Conservation (phyloP, 140 eudicot species). For the Stevia rebaudiana region DNA sequence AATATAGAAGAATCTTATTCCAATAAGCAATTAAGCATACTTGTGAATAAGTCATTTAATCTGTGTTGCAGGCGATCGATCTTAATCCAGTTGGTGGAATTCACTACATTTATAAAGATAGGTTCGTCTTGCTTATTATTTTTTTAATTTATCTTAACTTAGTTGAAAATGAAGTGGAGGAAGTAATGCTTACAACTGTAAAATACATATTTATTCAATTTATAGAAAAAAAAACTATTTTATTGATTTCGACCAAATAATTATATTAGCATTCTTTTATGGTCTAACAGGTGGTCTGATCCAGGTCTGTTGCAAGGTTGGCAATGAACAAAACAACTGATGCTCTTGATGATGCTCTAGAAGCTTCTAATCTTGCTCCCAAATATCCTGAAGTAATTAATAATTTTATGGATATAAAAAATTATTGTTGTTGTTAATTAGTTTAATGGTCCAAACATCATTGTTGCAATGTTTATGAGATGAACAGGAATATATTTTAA, state of each 20-base stretch:
- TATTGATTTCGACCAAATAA: constrained; percentile 8
- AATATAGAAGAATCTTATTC: not conserved
- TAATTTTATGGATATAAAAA: not conserved
- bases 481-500: not conserved
- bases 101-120: constrained; percentile 50
- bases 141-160: not conserved
- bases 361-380: constrained; percentile 61
- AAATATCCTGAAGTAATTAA: constrained; percentile 42
- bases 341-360: constrained; percentile 79
- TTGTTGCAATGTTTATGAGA: not conserved
- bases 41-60: constrained; percentile 2
- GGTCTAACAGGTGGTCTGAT: constrained; percentile 33
- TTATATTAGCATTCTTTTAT: constrained; percentile 16
- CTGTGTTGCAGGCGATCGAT: constrained; percentile 64
- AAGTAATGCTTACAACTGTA: not conserved
- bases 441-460: not conserved
- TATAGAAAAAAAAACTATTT: no score
- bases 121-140: constrained; percentile 38
- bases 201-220: not conserved
- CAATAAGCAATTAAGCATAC: constrained; percentile 7
- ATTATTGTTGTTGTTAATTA: not conserved
- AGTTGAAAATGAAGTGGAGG: not conserved
- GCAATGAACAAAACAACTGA: constrained; percentile 43
- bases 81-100: constrained; percentile 72
- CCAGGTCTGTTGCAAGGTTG: constrained; percentile 66